These are phyloP conservation scores for Musa acuminata DNA, from an alignment of 176 grass and related monocot species.

Conservation along the genomic window DNA sequence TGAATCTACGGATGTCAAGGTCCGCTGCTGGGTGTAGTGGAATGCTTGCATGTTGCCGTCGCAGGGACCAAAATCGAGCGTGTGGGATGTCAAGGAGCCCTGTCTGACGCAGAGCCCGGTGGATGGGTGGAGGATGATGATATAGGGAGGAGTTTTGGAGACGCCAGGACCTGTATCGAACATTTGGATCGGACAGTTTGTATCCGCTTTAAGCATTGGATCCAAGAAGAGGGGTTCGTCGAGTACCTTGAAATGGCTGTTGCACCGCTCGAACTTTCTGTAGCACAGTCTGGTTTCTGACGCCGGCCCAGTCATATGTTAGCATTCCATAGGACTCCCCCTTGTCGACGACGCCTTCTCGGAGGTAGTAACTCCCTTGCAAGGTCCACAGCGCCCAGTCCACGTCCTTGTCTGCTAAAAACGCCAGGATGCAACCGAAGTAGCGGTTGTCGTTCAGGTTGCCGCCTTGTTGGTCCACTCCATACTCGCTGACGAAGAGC, in stretches of 20 bases:
- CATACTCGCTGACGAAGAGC: conserved; percentile 81
- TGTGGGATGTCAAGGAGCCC: not conserved
- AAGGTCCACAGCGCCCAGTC: conserved; percentile 90
- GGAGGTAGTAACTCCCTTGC: conserved; percentile 82
- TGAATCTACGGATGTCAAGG: not conserved
- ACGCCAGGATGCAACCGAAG: conserved; percentile 49
- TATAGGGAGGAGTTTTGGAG: conserved; percentile 31
- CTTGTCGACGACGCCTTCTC: conserved; percentile 38
- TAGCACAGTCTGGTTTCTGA: conserved; percentile 38
- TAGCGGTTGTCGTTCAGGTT: conserved; percentile 73
- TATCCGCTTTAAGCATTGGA: not conserved
- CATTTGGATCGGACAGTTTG: not conserved
- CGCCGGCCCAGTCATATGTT: conserved; percentile 31
- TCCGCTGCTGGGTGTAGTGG: not conserved
- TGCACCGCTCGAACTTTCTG: conserved; percentile 55
- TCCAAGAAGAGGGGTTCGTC: not conserved
- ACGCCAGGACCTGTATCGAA: conserved; percentile 38
- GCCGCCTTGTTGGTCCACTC: conserved; percentile 65
- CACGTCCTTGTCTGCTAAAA: conserved; percentile 53
- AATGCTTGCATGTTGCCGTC: not conserved
- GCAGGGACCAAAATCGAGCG: conserved; percentile 50
- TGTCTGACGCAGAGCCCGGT: conserved; percentile 43
- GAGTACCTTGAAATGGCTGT: conserved; percentile 40
- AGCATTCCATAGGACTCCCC: conserved; percentile 70
- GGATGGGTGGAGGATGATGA: conserved; percentile 58